Evolutionary conservation across 1,284 basidiomycete genomes (phyloP), one percentile per base, ranked within the genome.

Genomic region (Austroboletus sp.): DNA sequence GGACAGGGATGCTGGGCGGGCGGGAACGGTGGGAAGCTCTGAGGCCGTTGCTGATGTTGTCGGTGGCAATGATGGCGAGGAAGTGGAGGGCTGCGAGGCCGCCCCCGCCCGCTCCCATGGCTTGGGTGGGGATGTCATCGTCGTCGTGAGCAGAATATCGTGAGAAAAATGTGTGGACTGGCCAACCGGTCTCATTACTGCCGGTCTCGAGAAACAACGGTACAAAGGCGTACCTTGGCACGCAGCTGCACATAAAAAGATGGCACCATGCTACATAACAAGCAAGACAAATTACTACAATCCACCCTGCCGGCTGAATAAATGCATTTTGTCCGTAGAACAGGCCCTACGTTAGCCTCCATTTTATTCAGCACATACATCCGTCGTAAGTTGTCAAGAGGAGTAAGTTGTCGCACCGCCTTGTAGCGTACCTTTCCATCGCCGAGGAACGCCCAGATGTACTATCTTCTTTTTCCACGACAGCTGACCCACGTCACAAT

Each of bases 101-200:
- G 21, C 21, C 35, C 33, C 33, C 3, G 35, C 21, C 35, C 35
- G 35, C 21, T 37, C 87, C 87, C 88, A 90, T 54, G 87, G 87
- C 63, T 89, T 90, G 64, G 85, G 87, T 45, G 87, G 87, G 19
- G 87, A 87, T 27, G 75, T 78, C 83, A 86, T 87, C 26, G 32
- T 15, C 3, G 58, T 50, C 9, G 26, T 17, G 19, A 21, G 19
- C 17, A 21, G 35, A 17, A 15, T 15, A 23, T 23, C 48, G 61
- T 61, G 54, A 34, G 50, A 59, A 55, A 40, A 33, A 33, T 3
- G 9, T 29, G 2, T 11, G 27, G n/a, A n/a, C 27, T 6, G 21
- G 21, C 3, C 6, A 3, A 23, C 21, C 21, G 6, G 3, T 3
- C 6, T 19, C 19, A 4, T 19, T 19, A 19, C 19, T 19, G 19